These are phyloP conservation scores for Cicer yamashitae DNA, from an alignment of 306 rosid species.

Conservation along the genomic window DNA sequence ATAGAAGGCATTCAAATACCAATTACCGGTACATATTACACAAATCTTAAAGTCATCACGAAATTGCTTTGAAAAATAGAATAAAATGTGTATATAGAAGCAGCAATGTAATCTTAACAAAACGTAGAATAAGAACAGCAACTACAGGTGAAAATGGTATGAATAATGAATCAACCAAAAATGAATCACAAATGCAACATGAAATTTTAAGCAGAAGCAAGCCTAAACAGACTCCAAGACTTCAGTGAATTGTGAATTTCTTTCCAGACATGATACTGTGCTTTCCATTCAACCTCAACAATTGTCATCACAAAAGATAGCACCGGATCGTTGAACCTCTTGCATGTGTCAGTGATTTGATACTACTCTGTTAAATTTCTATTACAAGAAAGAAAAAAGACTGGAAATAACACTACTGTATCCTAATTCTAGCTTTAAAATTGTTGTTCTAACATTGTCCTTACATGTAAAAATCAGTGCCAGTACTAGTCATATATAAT, in stretches of 20 bases:
- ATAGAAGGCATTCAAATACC: background rate
- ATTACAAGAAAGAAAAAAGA: too few relatives aligned
- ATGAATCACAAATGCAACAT: background rate
- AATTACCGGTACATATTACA: background rate
- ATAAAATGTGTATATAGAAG: background rate
- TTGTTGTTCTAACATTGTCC: background rate
- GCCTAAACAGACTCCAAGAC: slow-evolving; percentile 5
- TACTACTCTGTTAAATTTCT: background rate
- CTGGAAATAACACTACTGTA: too few relatives aligned
- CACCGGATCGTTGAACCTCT: background rate
- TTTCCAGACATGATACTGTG: background rate
- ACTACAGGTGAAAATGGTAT: background rate
- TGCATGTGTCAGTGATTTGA: background rate
- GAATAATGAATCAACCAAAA: background rate
- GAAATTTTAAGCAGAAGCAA: background rate
- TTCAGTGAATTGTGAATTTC: background rate
- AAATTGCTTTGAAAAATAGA: background rate
- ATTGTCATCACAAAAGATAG: background rate
- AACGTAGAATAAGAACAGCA: background rate
- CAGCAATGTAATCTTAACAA: background rate
- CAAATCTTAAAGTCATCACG: slow-evolving; percentile 1
- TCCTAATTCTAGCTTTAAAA: background rate
- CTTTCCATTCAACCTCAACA: background rate
- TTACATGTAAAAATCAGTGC: background rate
- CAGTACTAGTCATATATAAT: background rate